These are phyloP conservation scores for Hymenoscyphus linearis DNA, from an alignment of 2,329 filamentous ascomycete genomes.

Conservation along the genomic window DNA sequence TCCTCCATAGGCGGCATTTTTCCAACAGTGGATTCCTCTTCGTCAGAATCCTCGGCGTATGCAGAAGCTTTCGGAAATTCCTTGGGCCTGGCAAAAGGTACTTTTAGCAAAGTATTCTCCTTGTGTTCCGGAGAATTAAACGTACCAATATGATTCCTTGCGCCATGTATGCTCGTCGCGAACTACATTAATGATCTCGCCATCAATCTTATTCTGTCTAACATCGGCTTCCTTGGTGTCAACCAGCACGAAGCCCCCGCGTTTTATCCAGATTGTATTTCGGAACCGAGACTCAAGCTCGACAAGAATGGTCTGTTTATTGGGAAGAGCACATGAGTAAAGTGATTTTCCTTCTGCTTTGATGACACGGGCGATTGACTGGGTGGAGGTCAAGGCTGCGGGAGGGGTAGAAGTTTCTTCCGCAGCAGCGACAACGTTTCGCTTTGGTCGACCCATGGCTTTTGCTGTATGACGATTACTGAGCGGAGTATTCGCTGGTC, in stretches of 20 bases:
- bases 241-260: constrained; percentile 80
- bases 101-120: constrained; percentile 4
- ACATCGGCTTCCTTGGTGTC: constrained; percentile 62
- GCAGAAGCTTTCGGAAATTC: constrained; percentile 65
- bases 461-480: not conserved
- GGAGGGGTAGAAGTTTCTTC: constrained; percentile 63
- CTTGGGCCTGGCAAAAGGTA: constrained; percentile 57
- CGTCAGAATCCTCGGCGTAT: constrained; percentile 60
- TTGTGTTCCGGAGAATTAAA: not conserved
- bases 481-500: not conserved
- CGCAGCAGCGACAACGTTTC: constrained; percentile 70
- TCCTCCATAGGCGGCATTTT: constrained; percentile 74
- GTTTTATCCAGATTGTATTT: constrained; percentile 89
- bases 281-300: constrained; percentile 83
- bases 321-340: constrained; percentile 71
- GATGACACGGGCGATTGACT: constrained; percentile 68
- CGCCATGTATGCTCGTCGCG: constrained; percentile 88
- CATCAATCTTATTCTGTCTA: constrained; percentile 70
- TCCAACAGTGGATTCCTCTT: constrained; percentile 74
- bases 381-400: constrained; percentile 53
- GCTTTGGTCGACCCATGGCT: constrained; percentile 68
- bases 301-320: constrained; percentile 60
- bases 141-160: constrained; percentile 79
- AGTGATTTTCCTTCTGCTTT: constrained; percentile 86
- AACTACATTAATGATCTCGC: constrained; percentile 90